These are phyloP conservation scores for Mortierella sp. DNA, from an alignment of 371 early-diverging fungal genomes.

Conservation along the genomic window DNA sequence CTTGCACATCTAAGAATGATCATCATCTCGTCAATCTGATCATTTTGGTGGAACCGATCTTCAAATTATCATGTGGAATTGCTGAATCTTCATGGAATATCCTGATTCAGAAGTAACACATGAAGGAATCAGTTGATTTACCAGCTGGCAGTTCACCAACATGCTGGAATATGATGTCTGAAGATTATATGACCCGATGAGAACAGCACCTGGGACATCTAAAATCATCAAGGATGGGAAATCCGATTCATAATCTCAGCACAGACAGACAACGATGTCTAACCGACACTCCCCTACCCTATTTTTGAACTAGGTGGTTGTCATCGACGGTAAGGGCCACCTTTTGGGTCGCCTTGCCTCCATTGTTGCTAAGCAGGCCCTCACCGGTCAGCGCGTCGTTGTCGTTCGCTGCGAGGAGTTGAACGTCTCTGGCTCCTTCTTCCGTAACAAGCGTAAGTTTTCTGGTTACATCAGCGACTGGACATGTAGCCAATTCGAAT, in stretches of 20 bases:
- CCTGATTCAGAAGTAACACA: not conserved
- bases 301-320: constrained; percentile 82
- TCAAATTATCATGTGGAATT: constrained; percentile 29
- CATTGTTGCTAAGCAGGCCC: constrained; percentile 98
- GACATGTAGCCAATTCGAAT: not conserved
- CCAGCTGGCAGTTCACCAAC: not conserved
- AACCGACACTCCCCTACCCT: constrained; percentile 9
- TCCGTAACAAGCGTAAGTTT: constrained; percentile 97
- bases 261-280: no score
- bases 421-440: constrained; percentile 98
- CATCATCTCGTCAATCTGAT: not conserved
- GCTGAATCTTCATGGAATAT: constrained; percentile 12
- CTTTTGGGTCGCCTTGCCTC: constrained; percentile 99
- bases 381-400: constrained; percentile 98
- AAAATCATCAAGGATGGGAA: not conserved
- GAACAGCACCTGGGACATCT: not conserved
- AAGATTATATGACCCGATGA: not conserved
- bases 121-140: not conserved
- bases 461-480: no score
- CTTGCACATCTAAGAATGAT: not conserved
- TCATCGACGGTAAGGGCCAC: constrained; percentile 99
- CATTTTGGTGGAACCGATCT: constrained; percentile 8
- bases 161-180: not conserved
- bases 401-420: constrained; percentile 99
- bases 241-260: no score